These are phyloP conservation scores for Irpex sp. DNA, from an alignment of 1,284 basidiomycete species.

Conservation along the genomic window DNA sequence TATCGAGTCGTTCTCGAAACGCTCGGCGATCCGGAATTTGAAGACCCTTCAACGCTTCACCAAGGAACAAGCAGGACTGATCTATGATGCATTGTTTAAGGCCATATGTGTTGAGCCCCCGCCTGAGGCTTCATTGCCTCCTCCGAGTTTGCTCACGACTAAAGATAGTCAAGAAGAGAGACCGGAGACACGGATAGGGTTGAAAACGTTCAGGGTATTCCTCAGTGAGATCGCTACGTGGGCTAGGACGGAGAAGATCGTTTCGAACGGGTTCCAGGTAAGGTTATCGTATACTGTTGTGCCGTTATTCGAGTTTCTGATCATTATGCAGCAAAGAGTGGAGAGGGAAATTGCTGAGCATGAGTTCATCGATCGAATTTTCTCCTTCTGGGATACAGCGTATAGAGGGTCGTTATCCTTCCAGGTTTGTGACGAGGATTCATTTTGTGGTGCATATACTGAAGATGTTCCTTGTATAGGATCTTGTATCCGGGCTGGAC, in stretches of 20 bases:
- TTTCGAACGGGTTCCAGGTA: slow-evolving; percentile 89
- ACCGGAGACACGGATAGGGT: slow-evolving; percentile 85
- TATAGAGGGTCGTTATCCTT: slow-evolving; percentile 81
- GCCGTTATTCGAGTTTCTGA: slow-evolving; percentile 14
- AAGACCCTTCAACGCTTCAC: slow-evolving; percentile 78
- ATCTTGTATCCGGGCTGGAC: slow-evolving; percentile 87
- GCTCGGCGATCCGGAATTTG: slow-evolving; percentile 91
- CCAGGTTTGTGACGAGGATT: slow-evolving; percentile 49
- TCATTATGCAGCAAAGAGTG: slow-evolving; percentile 59
- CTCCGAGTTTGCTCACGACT: slow-evolving; percentile 48
- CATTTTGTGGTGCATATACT: background rate
- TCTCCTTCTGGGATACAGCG: slow-evolving; percentile 88
- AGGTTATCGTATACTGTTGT: slow-evolving; percentile 18
- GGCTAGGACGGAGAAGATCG: slow-evolving; percentile 94
- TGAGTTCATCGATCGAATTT: slow-evolving; percentile 78
- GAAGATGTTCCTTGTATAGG: slow-evolving; percentile 42
- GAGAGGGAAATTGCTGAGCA: slow-evolving; percentile 81
- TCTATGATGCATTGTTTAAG: slow-evolving; percentile 90
- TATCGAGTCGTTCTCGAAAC: slow-evolving; percentile 95
- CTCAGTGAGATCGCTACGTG: slow-evolving; percentile 93
- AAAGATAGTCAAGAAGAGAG: slow-evolving; percentile 68
- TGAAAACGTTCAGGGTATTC: slow-evolving; percentile 87
- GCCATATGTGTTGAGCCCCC: slow-evolving; percentile 81
- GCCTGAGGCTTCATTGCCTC: slow-evolving; percentile 41
- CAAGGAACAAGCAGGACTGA: slow-evolving; percentile 86